Percentiles rank a stretch among this genome's conserved stretches.
These are phyloP conservation scores for Pseudogymnoascus pannorum DNA, from an alignment of 2,329 filamentous ascomycete species.

Conservation along the genomic window DNA sequence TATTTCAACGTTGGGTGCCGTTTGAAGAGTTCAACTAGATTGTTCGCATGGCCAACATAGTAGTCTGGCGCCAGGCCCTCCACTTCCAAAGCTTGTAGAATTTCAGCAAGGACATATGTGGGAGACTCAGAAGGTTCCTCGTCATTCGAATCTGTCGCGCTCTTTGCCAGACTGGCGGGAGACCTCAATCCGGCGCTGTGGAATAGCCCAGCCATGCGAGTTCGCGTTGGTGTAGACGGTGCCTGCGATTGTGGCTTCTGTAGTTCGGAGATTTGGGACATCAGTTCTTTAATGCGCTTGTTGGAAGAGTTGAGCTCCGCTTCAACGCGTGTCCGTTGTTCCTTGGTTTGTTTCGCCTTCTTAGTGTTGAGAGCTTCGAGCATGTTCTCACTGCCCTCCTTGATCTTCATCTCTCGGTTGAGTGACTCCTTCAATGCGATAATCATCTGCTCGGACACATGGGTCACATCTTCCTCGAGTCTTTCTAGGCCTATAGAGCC, in stretches of 20 bases:
- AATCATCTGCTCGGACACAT: constrained; percentile 64
- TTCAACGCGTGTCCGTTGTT: constrained; percentile 71
- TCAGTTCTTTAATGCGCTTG: constrained; percentile 55
- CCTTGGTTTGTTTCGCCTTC: constrained; percentile 91
- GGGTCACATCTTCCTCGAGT: constrained; percentile 54
- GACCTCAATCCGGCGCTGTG: constrained; percentile 46
- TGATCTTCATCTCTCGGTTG: constrained; percentile 95
- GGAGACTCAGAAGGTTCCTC: constrained; percentile 76
- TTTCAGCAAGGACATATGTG: constrained; percentile 82
- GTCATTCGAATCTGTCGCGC: constrained; percentile 51
- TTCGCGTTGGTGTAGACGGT: constrained; percentile 40
- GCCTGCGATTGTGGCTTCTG: constrained; percentile 40
- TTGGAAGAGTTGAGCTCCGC: constrained; percentile 88
- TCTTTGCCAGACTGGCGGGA: constrained; percentile 48
- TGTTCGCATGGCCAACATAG: constrained; percentile 89
- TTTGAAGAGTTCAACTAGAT: constrained; percentile 92
- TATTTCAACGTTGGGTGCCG: constrained; percentile 90
- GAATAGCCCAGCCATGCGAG: constrained; percentile 41
- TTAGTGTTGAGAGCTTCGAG: constrained; percentile 90
- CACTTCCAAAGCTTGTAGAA: constrained; percentile 80
- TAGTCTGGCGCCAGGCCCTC: constrained; percentile 88
- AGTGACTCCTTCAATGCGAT: constrained; percentile 73
- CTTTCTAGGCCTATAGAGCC: constrained; percentile 45
- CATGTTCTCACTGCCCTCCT: constrained; percentile 95
- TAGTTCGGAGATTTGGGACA: constrained; percentile 52